Evolutionary conservation across 2,329 filamentous ascomycete genomes (phyloP), one percentile per base, ranked within the genome.

Genomic region (Aspergillus tubingensis): DNA sequence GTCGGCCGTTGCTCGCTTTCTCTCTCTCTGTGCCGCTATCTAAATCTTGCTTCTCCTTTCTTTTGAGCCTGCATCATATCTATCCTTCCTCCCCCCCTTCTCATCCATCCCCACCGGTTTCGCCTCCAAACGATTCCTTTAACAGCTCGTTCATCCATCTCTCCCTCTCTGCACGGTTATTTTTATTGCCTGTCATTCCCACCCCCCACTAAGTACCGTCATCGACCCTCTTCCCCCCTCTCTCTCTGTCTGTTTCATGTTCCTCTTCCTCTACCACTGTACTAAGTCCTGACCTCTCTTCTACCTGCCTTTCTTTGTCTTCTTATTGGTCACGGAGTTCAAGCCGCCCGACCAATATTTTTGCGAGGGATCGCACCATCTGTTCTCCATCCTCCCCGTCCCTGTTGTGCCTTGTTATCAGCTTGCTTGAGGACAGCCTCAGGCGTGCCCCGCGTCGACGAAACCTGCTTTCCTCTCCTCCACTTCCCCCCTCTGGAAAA

Each of bases 371-470:
- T 51, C 27, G 27, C 30, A 23, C 51, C 25, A 38, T 54, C 19
- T 8, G 23, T 58, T 52, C 19, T 52, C 19, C 57, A n/a, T 36
- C 38, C 41, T 25, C 32, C 38, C 25, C 48, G 27, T 52, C 41
- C 27, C 39, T 47, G 51, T 27, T 41, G 49, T 47, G 43, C 49
- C 43, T 49, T 54, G 27, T 60, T 54, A 49, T 59, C 52, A 27
- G 39, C 21, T 21, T 48, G 23, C 30, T 52, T 41, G 52, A 56
- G 53, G 27, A 57, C 58, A 57, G 44, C 62, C 59, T 58, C 49
- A 62, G 54, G 30, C 59, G 49, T 62, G 62, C 62, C 62, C 62
- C 62, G 59, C 62, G 62, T 59, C 48, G 30, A 57, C 44, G 60
- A 59, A 54, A 59, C 30, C 51, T 56, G 27, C 36, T 43, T 59